Base-by-base conservation (phyloP, 352 stramenopile genomes). In the Phytopythium aichiense region DNA sequence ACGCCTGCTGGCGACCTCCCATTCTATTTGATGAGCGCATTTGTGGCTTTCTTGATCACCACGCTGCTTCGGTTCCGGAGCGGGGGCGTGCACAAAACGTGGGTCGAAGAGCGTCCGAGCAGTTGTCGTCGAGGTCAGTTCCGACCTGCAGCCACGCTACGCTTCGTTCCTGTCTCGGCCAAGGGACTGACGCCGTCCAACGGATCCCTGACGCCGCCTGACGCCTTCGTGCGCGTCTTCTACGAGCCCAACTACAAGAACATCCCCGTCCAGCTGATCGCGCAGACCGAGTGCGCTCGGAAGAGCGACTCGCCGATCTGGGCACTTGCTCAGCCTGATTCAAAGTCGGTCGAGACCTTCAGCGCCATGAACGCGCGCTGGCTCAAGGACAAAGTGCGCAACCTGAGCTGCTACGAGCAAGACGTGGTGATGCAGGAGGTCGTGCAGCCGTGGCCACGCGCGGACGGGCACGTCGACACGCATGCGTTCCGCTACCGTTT, bases 201-300 rank as follows among this genome's bases (percentile, higher is more conserved):
- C 31, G 45, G 31, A 0, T 63, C 37, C 43, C 12, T 11, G 7
- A 38, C 43, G 15, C 43, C 28, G 35, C 56, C 63, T 7, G 68
- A 74, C 28, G 58, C 68, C 18, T 74, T 67, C 23, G 71, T 79
- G 11, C 64, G 65, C 11, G 55, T 79, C 15, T 73, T 61, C 40
- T 79, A 79, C 46, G 71, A 79, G 62, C 68, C 71, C 6, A 69
- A 76, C 37, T 79, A 66, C 63, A 79, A 79, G 43, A 64, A 71
- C 11, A 63, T 79, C 18, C 68, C 71, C 18, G 67, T 68, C 20
- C 68, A 65, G 9, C 53, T 76, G 22, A 61, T 79, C 48, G 71
- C 71, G 7, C 61, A 70, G 54, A 74, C 71, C 12, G 68, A 74
- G 45, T 69, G 59, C 35, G 68, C 63, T 30, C 40, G 56, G 11